These are phyloP conservation scores for Diaporthe aspalathi DNA, from an alignment of 2,329 filamentous ascomycete genomes.

Conservation along the genomic window DNA sequence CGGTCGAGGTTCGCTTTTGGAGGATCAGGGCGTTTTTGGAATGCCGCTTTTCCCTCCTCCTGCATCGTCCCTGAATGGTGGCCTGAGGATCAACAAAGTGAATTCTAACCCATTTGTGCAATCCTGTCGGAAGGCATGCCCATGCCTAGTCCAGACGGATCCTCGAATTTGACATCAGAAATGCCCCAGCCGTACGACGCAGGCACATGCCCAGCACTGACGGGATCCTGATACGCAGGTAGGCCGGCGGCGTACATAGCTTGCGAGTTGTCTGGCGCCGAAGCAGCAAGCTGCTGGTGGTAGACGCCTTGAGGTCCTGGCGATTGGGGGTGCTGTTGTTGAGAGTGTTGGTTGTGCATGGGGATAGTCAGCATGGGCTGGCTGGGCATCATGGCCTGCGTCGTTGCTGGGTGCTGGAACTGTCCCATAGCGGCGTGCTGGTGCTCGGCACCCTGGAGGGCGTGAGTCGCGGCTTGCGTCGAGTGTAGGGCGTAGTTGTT, in stretches of 20 bases:
- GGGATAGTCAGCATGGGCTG: conserved; percentile 32
- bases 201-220: conserved; percentile 27
- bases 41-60: neutral
- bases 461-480: conserved; percentile 59
- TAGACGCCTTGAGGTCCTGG: conserved; percentile 33
- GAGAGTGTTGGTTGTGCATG: conserved; percentile 31
- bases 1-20: neutral
- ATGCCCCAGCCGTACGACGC: conserved; percentile 16
- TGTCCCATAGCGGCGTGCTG: conserved; percentile 50
- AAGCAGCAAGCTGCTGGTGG: conserved; percentile 24
- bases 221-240: conserved; percentile 14
- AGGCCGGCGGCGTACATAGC: conserved; percentile 15
- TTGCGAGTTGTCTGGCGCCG: conserved; percentile 30
- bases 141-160: conserved; percentile 13
- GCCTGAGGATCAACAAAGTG: neutral
- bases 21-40: neutral
- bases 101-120: conserved; percentile 18
- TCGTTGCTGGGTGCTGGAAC: conserved; percentile 44
- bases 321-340: conserved; percentile 29
- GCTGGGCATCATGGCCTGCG: conserved; percentile 25
- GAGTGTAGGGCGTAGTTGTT: conserved; percentile 64
- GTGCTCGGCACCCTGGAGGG: conserved; percentile 60
- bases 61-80: neutral
- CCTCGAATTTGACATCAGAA: conserved; percentile 27
- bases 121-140: conserved; percentile 27